phyloP scores from a whole-genome alignment of 371 early-diverging fungal genomes.

The Mortierella sp. region DNA sequence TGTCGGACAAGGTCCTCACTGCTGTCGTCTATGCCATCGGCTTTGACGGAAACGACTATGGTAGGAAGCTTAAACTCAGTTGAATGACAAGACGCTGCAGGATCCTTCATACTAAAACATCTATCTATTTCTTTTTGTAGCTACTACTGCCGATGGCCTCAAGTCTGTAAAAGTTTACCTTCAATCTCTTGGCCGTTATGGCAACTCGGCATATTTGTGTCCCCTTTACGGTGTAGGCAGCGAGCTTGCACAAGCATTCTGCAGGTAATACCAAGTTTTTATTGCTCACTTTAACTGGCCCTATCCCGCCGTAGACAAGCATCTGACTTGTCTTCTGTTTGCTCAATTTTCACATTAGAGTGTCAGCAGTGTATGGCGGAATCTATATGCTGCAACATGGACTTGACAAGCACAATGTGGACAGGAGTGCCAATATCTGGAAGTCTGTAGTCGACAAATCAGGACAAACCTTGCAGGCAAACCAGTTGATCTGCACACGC shows the following conservation, averaged over 20 bases:
- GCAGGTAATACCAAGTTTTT: slow-evolving; percentile 65
- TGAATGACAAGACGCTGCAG: background rate
- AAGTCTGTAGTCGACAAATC: slow-evolving; percentile 61
- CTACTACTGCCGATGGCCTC: slow-evolving; percentile 72
- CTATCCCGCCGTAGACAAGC: background rate
- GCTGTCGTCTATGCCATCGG: slow-evolving; percentile 84
- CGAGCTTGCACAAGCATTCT: slow-evolving; percentile 94
- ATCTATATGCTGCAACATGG: slow-evolving; percentile 81
- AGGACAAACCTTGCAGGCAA: slow-evolving; percentile 61
- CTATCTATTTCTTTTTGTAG: slow-evolving; percentile 30
- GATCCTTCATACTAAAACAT: background rate
- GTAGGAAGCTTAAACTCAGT: background rate
- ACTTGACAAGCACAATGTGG: slow-evolving; percentile 56
- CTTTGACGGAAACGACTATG: slow-evolving; percentile 63
- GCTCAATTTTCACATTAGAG: slow-evolving; percentile 54
- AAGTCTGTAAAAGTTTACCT: slow-evolving; percentile 76
- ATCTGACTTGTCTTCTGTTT: background rate
- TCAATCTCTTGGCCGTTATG: slow-evolving; percentile 90
- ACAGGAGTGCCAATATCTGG: slow-evolving; percentile 57
- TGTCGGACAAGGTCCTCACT: slow-evolving; percentile 72
- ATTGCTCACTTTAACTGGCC: background rate
- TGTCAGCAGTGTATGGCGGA: slow-evolving; percentile 92
- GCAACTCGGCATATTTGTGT: slow-evolving; percentile 84
- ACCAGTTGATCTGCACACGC: slow-evolving; percentile 64
- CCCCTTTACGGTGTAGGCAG: slow-evolving; percentile 92